These are phyloP conservation scores for Zanthoxylum bungeanum DNA, from an alignment of 345 rosid genomes.

Conservation along the genomic window DNA sequence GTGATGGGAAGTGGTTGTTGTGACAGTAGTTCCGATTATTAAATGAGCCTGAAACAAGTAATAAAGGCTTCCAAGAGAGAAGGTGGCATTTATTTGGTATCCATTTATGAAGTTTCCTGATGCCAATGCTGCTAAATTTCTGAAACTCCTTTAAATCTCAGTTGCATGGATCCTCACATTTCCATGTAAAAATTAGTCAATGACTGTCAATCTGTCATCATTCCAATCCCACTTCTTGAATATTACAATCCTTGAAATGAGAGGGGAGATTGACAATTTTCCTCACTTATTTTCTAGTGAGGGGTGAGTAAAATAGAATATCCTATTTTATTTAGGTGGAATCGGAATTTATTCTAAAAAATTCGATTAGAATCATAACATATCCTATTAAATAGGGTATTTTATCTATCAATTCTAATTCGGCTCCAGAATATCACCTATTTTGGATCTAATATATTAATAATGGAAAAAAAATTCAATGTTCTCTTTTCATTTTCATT, in stretches of 20 bases:
- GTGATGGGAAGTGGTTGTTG: background rate
- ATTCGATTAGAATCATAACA: too few relatives aligned
- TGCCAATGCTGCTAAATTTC: background rate
- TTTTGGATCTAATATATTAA: too few relatives aligned
- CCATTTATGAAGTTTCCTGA: background rate
- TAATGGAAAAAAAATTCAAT: too few relatives aligned
- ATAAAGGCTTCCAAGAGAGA: background rate
- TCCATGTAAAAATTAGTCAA: background rate
- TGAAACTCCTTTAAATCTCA: background rate
- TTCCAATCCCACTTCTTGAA: background rate
- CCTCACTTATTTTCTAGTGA: too few relatives aligned
- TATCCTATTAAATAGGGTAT: too few relatives aligned
- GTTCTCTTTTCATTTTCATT: too few relatives aligned
- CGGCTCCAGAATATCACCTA: too few relatives aligned
- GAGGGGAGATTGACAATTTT: too few relatives aligned
- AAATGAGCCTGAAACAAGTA: background rate
- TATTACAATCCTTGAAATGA: background rate
- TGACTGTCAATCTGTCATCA: background rate
- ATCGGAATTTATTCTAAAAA: too few relatives aligned
- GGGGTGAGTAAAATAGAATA: too few relatives aligned
- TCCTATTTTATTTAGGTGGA: too few relatives aligned
- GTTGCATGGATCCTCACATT: background rate
- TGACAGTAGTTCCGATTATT: background rate
- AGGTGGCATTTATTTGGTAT: background rate
- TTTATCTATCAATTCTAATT: too few relatives aligned